Base-by-base conservation (phyloP, 2,329 filamentous ascomycete genomes). In the Xylariaceae sp. region DNA sequence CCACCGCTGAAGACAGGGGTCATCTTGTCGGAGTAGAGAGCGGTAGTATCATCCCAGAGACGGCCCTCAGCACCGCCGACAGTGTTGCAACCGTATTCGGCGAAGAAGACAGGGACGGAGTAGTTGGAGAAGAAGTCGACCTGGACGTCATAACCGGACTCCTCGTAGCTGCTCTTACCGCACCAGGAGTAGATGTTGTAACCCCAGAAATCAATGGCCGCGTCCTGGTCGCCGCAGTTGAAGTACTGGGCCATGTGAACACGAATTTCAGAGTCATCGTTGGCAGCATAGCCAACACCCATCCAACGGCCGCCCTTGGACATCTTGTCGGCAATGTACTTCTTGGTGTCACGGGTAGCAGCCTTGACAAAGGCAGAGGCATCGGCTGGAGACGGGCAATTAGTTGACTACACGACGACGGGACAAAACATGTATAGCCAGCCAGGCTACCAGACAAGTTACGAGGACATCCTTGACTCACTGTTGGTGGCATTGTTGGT, bases 121-220 rank as follows among this genome's bases (percentile, higher is more conserved):
- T 88, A 92, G 71, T 82, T 83, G 35, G 78, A 74, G 75, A 90
- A 92, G 72, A 91, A 87, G 68, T 86, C 73, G 64, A 87, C 89
- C 70, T 88, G 83, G 15, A 82, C 81, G 65, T 88, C 80, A 74
- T 86, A 92, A 56, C 88, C 87, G 17, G 89, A 91, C 63, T 80
- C 66, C 13, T 76, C 75, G 77, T 82, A 91, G 64, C 80, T 84
- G 64, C 88, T 90, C 64, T 70, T 66, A 69, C 88, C 89, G 71
- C 89, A 92, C 89, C 89, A 92, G 48, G 89, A 91, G 79, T 92
- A 92, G 77, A 92, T 90, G 79, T 92, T 92, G 83, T 92, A 92
- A 54, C 89, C 89, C 85, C 88, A 92, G 78, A 91, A 91, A 73
- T 92, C 89, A 66, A 92, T 90, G 52, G 84, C 76, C 79, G 64